Evolutionary conservation across 2,329 filamentous ascomycete genomes (phyloP), one percentile per base, ranked within the genome.

Genomic region (Aspergillus carbonarius): DNA sequence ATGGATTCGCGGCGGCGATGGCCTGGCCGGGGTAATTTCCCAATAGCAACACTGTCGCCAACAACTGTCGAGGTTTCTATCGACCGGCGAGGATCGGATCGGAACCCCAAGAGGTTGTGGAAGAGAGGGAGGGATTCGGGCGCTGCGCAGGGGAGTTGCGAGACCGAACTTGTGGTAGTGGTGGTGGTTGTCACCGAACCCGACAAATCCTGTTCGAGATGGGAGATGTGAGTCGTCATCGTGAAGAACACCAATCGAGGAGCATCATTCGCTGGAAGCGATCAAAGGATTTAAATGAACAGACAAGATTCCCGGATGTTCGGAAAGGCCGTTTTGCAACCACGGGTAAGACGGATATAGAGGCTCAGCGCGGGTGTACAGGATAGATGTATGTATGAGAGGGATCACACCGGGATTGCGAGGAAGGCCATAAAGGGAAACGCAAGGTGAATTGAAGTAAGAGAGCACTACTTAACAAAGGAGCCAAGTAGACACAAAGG

Each of bases 161-260:
- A 32, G 56, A 58, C 58, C 32, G 60, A 53, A 57, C 59, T 60
- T 53, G 63, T 40, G 10, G 50, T 61, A 47, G 63, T 40, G 15
- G 50, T 61, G 15, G 50, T 61, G 46, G 63, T 58, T 39, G 64
- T 64, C 27, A 60, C 63, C 42, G 68, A 71, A 57, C 67, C 63
- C 60, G 66, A 66, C 27, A 65, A 53, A 56, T 68, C 62, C 67
- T 74, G 71, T 60, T 61, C 60, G 5, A 64, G 60, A 62, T 64
- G 66, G 63, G 60, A 64, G 54, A 68, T 51, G 62, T 73, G 68
- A 72, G 72, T 64, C 50, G 66, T 68, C 63, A 69, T 73, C 65
- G 69, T 64, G 62, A 59, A 63, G 53, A 49, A 49, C 25, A 46
- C 60, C 55, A 56, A 59, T 54, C 27, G 42, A 52, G 30, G 32